Evolutionary conservation across 257 asterid species (phyloP), one percentile per base, ranked within the genome.

Genomic region (Nicotiana attenuata): DNA sequence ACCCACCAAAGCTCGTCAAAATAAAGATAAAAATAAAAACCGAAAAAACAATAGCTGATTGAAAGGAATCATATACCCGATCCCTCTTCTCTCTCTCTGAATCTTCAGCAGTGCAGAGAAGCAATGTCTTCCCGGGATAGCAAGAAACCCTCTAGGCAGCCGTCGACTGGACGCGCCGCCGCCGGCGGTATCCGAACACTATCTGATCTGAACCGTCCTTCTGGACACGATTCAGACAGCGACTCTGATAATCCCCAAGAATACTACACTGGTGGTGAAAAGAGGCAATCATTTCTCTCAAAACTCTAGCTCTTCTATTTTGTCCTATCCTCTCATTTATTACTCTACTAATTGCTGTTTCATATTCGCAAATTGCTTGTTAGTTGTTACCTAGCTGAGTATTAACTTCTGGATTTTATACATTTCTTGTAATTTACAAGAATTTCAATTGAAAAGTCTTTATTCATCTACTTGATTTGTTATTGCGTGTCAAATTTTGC

Each of bases 241-340:
- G 92, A 89, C 79, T 88, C 94, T 60, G 98, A 92, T 82, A 92
- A 65, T 1, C 98, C 98, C 47, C 95, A 91, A 86, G 97, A 94
- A 88, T 90, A 89, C 82, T 94, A 90, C 86, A 92, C 98, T 81
- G 99, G 99, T 38, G 99, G 99, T 22, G 97, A 94, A 82, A 96
- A 96, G 84, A 96, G 97, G 98, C 94, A 19, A 29, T 24, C 19
- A 41, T 6, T 24, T 56, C 81, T 33, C 41, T 4, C 53, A 20
- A 84, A 41, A 85, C 87, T 85, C 86, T 86, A 82, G 80, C 85
- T 77, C 38, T 78, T 64, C 71, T 65, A 60, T 26, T 29, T 69
- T 35, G 14, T 33, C 50, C 50, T 9, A 9, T 41, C 50, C 50
- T 41, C 13, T 41, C 50, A 41, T 41, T 41, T 41, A 41, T 29